These are phyloP conservation scores for Dendrobium officinale DNA, from an alignment of 106 monocot species.

Conservation along the genomic window DNA sequence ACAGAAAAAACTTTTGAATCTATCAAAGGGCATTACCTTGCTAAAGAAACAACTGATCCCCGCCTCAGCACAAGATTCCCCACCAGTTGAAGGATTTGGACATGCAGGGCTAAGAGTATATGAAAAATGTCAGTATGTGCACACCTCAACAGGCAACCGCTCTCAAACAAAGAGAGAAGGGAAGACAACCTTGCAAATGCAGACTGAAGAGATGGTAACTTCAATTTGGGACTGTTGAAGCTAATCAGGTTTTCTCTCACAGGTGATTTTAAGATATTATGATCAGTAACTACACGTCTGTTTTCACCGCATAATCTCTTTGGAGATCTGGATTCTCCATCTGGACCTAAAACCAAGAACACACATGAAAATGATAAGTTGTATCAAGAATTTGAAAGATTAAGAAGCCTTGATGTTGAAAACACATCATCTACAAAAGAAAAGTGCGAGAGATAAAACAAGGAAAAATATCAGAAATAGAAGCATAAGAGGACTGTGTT, in stretches of 20 bases:
- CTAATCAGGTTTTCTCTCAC: slow-evolving; percentile 42
- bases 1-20: background rate
- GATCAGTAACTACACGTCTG: slow-evolving; percentile 46
- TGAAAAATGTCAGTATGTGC: background rate
- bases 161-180: slow-evolving; percentile 5
- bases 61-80: slow-evolving; percentile 76
- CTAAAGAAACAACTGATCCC: slow-evolving; percentile 69
- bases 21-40: slow-evolving; percentile 37
- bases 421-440: background rate
- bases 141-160: background rate
- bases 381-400: background rate
- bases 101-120: slow-evolving; percentile 59
- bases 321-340: slow-evolving; percentile 52
- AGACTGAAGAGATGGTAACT: slow-evolving; percentile 75
- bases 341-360: background rate
- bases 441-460: background rate
- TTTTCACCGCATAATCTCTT: slow-evolving; percentile 49
- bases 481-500: background rate
- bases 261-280: slow-evolving; percentile 60
- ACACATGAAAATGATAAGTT: background rate
- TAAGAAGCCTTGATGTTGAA: background rate
- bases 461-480: background rate
- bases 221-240: slow-evolving; percentile 50
- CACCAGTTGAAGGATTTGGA: slow-evolving; percentile 64
- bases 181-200: slow-evolving; percentile 81